Conservation (phyloP, 306 rosid species). For the Ziziphus jujuba region DNA sequence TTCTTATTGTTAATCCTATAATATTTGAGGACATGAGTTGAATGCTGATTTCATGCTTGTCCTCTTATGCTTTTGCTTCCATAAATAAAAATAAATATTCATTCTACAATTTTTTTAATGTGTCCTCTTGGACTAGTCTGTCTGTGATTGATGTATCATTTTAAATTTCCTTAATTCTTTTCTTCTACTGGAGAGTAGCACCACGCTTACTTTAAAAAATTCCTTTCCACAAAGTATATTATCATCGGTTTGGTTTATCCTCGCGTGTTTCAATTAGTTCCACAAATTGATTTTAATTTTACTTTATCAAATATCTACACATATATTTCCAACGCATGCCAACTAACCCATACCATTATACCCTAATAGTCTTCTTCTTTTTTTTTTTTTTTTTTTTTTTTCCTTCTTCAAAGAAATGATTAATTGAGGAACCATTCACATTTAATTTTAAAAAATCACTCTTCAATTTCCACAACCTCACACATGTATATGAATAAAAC, state of each 20-base stretch:
- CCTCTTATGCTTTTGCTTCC: constrained; percentile 38
- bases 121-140: constrained; percentile 8
- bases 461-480: no score
- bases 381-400: no score
- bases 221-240: constrained; percentile 16
- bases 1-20: constrained; percentile 42
- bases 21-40: constrained; percentile 52
- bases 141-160: not conserved
- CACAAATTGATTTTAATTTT: not conserved
- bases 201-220: not conserved
- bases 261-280: not conserved
- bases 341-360: not conserved
- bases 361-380: no score
- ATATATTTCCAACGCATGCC: not conserved
- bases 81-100: not conserved
- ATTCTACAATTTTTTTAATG: constrained; percentile 17
- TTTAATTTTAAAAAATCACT: no score
- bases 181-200: not conserved
- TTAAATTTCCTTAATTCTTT: not conserved
- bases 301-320: not conserved
- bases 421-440: no score
- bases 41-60: constrained; percentile 46
- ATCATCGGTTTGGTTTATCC: constrained; percentile 18
- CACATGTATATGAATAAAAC: no score
- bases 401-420: no score